phyloP scores from a whole-genome alignment of 257 asterid genomes.

The Forsythia viridissima region DNA sequence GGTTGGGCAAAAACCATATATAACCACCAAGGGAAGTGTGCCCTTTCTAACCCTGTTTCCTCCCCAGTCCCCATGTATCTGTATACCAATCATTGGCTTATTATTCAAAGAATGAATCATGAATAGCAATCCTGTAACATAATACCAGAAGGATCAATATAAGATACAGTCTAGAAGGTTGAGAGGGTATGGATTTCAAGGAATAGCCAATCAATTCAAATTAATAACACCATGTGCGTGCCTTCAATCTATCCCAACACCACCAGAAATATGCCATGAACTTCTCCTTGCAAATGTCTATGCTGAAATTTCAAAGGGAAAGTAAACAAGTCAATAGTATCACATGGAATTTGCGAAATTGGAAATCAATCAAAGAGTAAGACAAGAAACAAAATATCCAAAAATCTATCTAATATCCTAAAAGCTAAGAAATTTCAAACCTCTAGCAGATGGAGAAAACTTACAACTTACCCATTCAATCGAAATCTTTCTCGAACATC shows the following conservation, averaged over 20 bases:
- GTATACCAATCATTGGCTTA: too few relatives aligned
- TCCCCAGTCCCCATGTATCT: too few relatives aligned
- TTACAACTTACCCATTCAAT: conserved; percentile 71
- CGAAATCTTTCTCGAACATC: conserved; percentile 96
- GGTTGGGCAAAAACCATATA: too few relatives aligned
- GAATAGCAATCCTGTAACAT: too few relatives aligned
- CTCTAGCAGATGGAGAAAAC: neutral
- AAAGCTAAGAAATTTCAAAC: neutral
- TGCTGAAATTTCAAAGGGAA: conserved; percentile 44
- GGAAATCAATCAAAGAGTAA: conserved; percentile 11
- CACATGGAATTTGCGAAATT: conserved; percentile 14
- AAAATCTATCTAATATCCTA: conserved; percentile 10
- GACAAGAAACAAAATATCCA: neutral
- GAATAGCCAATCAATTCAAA: too few relatives aligned
- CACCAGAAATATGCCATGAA: conserved; percentile 94
- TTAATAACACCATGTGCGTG: conserved; percentile 32
- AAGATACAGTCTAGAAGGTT: too few relatives aligned
- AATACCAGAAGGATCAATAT: too few relatives aligned
- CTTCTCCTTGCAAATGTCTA: conserved; percentile 77
- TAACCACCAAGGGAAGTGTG: too few relatives aligned
- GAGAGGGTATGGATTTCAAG: too few relatives aligned
- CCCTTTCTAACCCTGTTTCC: too few relatives aligned
- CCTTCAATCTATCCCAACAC: conserved; percentile 88
- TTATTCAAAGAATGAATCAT: too few relatives aligned
- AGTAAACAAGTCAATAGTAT: conserved; percentile 11